These are phyloP conservation scores for Dendrothele bispora DNA, from an alignment of 768 basidiomycete species.

Conservation along the genomic window DNA sequence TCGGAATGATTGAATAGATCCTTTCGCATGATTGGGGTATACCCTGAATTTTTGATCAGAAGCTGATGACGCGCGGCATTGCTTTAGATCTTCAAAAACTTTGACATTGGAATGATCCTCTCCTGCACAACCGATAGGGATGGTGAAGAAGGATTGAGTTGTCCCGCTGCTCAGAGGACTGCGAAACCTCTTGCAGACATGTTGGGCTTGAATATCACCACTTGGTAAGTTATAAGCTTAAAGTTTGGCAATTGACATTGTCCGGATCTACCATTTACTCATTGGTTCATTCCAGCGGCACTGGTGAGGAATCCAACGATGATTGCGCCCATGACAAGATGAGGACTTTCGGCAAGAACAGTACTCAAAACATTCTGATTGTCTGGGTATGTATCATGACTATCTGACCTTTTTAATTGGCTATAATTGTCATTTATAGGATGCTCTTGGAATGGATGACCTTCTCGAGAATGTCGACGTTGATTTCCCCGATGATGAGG, in stretches of 20 bases:
- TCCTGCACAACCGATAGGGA: slow-evolving; percentile 22
- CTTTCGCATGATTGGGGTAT: no score
- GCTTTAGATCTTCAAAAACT: slow-evolving; percentile 8
- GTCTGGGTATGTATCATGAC: slow-evolving; percentile 17
- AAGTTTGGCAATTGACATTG: background rate
- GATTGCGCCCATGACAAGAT: slow-evolving; percentile 22
- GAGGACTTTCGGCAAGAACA: slow-evolving; percentile 21
- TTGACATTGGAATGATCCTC: slow-evolving; percentile 24
- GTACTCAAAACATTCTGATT: slow-evolving; percentile 21
- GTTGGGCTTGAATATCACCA: slow-evolving; percentile 20
- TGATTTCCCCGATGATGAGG: background rate
- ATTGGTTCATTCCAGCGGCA: slow-evolving; percentile 14
- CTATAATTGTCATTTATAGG: background rate
- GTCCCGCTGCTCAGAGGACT: slow-evolving; percentile 21
- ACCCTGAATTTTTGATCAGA: no score
- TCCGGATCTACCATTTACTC: background rate
- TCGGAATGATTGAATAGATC: no score
- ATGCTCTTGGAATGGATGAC: background rate
- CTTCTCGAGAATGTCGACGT: slow-evolving; percentile 1
- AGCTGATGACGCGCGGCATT: no score
- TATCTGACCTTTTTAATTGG: background rate
- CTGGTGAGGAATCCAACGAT: slow-evolving; percentile 25
- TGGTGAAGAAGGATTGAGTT: slow-evolving; percentile 13
- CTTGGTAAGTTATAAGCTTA: slow-evolving; percentile 19
- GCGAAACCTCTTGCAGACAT: slow-evolving; percentile 22